Percentiles rank a stretch among this genome's conserved stretches.
These are phyloP conservation scores for Magnusiomyces ingens DNA, from an alignment of 1,139 yeast genomes.

Conservation along the genomic window DNA sequence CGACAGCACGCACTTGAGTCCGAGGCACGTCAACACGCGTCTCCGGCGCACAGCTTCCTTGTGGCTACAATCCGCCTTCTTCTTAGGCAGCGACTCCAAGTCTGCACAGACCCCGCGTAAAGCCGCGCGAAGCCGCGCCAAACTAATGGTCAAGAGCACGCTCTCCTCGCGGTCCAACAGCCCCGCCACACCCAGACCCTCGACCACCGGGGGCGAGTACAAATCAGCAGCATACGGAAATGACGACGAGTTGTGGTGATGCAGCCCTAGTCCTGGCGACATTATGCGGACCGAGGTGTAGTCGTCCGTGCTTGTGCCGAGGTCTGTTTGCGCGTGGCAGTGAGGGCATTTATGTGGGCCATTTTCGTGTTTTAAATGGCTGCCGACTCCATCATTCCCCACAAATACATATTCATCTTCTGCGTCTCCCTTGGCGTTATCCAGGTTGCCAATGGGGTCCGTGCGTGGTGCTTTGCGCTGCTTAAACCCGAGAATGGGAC, in stretches of 20 bases:
- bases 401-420: slow-evolving; percentile 2
- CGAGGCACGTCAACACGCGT: neutral
- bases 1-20: slow-evolving; percentile 2
- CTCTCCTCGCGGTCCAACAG: neutral
- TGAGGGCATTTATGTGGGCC: neutral
- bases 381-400: too few relatives aligned
- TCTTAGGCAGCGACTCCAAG: neutral
- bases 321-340: neutral
- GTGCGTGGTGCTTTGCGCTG: neutral
- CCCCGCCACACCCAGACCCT: neutral
- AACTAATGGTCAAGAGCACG: neutral
- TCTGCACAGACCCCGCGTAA: neutral
- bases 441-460: neutral
- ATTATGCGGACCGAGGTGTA: neutral
- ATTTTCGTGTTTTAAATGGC: too few relatives aligned
- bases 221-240: too few relatives aligned
- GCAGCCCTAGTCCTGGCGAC: neutral
- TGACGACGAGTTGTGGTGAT: too few relatives aligned
- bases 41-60: neutral
- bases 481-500: neutral
- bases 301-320: neutral
- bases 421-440: neutral
- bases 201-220: neutral
- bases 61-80: neutral
- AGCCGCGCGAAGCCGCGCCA: slow-evolving; percentile 6